phyloP scores from a whole-genome alignment of 2,329 filamentous ascomycete species.

The Plenodomus lindquistii region DNA sequence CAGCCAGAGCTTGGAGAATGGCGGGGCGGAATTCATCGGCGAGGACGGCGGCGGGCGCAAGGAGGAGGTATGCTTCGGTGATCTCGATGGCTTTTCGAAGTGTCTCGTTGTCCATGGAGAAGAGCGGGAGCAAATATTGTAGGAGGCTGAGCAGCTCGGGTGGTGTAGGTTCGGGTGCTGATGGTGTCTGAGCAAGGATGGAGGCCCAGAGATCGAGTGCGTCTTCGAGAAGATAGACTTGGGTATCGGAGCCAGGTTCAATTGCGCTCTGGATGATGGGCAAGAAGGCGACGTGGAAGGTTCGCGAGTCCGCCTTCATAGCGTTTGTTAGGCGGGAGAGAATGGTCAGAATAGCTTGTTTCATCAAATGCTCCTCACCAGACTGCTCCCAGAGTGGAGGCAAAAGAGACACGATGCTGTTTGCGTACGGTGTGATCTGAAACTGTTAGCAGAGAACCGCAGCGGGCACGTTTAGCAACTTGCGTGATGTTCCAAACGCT shows the following conservation, averaged over 20 bases:
- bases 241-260: constrained; percentile 65
- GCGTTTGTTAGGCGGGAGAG: constrained; percentile 83
- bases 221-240: constrained; percentile 84
- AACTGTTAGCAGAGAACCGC: constrained; percentile 6
- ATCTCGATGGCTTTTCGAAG: constrained; percentile 55
- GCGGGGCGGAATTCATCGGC: constrained; percentile 46
- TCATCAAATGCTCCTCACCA: constrained; percentile 87
- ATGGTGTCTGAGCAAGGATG: constrained; percentile 66
- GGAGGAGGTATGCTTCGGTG: constrained; percentile 54
- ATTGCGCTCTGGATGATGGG: constrained; percentile 82
- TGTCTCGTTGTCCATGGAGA: constrained; percentile 54
- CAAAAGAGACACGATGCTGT: constrained; percentile 78
- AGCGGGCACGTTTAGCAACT: constrained; percentile 9
- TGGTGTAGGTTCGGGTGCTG: constrained; percentile 47
- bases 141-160: constrained; percentile 49
- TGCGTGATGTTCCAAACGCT: constrained; percentile 76
- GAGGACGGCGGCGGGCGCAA: constrained; percentile 53
- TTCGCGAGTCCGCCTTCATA: constrained; percentile 75
- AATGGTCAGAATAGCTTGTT: constrained; percentile 87
- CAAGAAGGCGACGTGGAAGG: constrained; percentile 78
- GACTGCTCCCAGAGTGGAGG: constrained; percentile 84
- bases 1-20: constrained; percentile 46
- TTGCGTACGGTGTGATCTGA: constrained; percentile 67
- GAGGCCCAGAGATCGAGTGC: constrained; percentile 86
- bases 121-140: constrained; percentile 52